Evolutionary conservation across 2,329 filamentous ascomycete genomes (phyloP).

Genomic region (Blastomyces silverae): DNA sequence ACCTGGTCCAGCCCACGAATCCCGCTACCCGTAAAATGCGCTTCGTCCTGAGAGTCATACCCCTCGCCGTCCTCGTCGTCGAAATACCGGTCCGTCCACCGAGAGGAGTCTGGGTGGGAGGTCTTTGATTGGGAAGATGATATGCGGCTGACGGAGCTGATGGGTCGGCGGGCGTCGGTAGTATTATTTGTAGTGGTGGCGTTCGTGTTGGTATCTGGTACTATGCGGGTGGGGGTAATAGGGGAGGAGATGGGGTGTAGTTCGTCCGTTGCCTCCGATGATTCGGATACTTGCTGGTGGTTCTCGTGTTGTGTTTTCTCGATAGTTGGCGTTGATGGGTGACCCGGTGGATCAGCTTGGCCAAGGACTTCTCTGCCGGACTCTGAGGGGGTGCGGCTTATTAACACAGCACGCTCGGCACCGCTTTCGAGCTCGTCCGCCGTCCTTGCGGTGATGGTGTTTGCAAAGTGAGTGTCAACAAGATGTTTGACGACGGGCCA

Average conservation of each 20-base stretch:
- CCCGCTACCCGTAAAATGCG: slow-evolving; percentile 5
- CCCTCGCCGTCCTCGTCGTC: slow-evolving; percentile 17
- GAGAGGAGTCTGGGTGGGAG: slow-evolving; percentile 18
- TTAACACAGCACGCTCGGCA: slow-evolving; percentile 61
- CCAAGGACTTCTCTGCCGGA: slow-evolving; percentile 60
- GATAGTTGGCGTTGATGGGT: not conserved
- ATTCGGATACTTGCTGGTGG: not conserved
- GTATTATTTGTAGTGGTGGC: not conserved
- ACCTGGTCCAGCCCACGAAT: not conserved
- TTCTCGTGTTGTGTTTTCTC: slow-evolving; percentile 11
- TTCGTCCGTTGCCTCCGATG: not conserved
- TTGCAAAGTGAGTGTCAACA: slow-evolving; percentile 88
- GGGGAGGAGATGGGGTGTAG: not conserved
- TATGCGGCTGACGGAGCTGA: slow-evolving; percentile 10
- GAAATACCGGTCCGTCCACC: slow-evolving; percentile 22
- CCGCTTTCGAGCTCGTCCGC: slow-evolving; percentile 61
- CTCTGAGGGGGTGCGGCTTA: slow-evolving; percentile 50
- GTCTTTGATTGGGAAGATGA: slow-evolving; percentile 18
- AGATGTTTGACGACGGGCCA: slow-evolving; percentile 96
- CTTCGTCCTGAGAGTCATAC: slow-evolving; percentile 17
- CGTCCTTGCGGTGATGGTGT: slow-evolving; percentile 59
- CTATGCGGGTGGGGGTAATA: not conserved
- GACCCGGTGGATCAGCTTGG: slow-evolving; percentile 37
- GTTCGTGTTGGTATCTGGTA: not conserved
- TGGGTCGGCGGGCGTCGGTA: not conserved